Percentiles rank a stretch among this genome's conserved stretches.
Conservation (phyloP, 148 eudicot genomes). For the Rhododendron molle region DNA sequence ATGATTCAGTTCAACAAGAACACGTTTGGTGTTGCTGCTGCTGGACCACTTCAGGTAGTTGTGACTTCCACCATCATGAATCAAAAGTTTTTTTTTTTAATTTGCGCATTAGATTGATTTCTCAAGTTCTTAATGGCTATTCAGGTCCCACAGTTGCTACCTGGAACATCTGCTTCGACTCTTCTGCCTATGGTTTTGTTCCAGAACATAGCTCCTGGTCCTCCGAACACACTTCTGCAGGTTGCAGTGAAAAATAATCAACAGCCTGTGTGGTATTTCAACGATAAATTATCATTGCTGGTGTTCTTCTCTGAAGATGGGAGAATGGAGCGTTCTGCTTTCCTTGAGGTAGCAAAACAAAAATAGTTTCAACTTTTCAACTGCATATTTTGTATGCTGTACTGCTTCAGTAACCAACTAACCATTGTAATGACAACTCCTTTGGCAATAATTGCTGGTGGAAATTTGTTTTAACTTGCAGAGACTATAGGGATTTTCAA, state of each 20-base stretch:
- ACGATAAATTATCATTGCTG: conserved; percentile 63
- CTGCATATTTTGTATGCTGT: neutral
- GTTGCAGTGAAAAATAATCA: conserved; percentile 96
- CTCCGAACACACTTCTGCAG: conserved; percentile 79
- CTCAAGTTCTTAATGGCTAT: conserved; percentile 4
- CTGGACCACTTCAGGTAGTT: conserved; percentile 80
- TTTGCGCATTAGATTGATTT: neutral
- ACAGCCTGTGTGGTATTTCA: conserved; percentile 97
- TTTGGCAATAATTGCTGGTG: neutral
- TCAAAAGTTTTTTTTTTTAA: neutral
- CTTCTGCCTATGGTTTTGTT: conserved; percentile 88
- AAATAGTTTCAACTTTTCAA: neutral
- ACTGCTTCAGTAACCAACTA: neutral
- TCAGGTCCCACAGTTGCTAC: conserved; percentile 80
- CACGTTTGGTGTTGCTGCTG: conserved; percentile 90
- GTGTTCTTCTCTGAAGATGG: conserved; percentile 87
- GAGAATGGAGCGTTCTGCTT: conserved; percentile 82
- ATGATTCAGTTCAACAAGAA: conserved; percentile 98
- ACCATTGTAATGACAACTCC: neutral
- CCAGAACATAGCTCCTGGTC: conserved; percentile 83
- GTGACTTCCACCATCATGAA: neutral
- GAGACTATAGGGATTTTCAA: neutral
- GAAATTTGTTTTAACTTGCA: neutral
- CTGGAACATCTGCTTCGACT: conserved; percentile 72
- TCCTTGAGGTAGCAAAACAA: conserved; percentile 70